Base-by-base conservation (phyloP, 805 yeast genomes). In the Candida sithepensis region DNA sequence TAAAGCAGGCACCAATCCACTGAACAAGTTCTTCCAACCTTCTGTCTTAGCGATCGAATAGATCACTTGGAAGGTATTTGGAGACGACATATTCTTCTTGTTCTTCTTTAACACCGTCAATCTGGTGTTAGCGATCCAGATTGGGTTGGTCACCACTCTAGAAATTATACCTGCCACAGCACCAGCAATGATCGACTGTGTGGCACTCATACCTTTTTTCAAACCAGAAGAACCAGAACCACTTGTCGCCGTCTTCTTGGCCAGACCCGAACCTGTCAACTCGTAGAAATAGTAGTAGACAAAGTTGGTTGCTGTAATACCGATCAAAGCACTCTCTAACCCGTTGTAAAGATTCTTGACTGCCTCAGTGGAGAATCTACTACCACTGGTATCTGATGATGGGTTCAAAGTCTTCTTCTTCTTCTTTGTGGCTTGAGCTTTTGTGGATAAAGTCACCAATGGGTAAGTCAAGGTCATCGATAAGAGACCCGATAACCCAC, bases 101-200 rank as follows among this genome's bases (percentile, higher is more conserved):
- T 30, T 21, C 47, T 52, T 67, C 66, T 47, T 67, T 63, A 44
- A 41, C 16, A 91, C 89, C 57, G 95, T 87, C 78, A 85, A 81
- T 61, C 96, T 77, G 2, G 97, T 90, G 64, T 90, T 90, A 40
- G 95, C 94, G 39, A 90, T 96, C 97, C 97, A 90, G 56, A 88
- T 81, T 21, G 97, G 97, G 65, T 90, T 90, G 12, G 96, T 83
- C 10, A 83, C 75, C 19, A 86, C 70, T 43, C 90, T 86, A 3
- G 97, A 89, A 34, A 89, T 78, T 9, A 90, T 78, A 0, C 97
- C 97, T 2, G 97, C 96, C 59, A 88, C 73, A 1, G 94, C 84
- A 23, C 97, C 96, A 2, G 90, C 83, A 5, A 75, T 50, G 57
- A 89, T 84, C 45, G 88, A 78, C 66, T 88, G 90, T 4, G 73